A percentile compares a stretch with the other conserved stretches of the same genome.
These are phyloP conservation scores for Castanopsis chinensis DNA, from an alignment of 306 rosid genomes.

Conservation along the genomic window DNA sequence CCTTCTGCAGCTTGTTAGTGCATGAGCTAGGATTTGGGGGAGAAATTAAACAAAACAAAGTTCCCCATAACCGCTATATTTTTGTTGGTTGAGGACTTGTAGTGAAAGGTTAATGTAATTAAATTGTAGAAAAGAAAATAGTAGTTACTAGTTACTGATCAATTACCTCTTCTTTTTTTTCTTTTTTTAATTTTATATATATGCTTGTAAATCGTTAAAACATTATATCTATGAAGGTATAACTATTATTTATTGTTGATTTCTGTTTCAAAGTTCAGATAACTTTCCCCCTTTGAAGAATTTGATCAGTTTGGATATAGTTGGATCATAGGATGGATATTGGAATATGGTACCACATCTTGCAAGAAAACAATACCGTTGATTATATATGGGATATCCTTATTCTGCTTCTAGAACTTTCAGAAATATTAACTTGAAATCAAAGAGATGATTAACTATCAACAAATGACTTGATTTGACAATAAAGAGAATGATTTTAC, in stretches of 20 bases:
- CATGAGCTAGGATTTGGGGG: constrained; percentile 6
- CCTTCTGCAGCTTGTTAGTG: constrained; percentile 85
- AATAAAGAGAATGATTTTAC: not conserved
- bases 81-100: constrained; percentile 57
- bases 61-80: constrained; percentile 47
- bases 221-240: constrained; percentile 34
- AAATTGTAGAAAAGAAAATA: constrained; percentile 42
- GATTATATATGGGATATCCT: not conserved
- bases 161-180: constrained; percentile 26
- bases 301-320: not conserved
- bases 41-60: not conserved
- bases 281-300: not conserved
- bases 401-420: not conserved
- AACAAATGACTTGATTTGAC: not conserved
- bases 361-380: not conserved
- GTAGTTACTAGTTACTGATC: constrained; percentile 32
- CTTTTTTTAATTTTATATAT: constrained; percentile 9
- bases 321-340: too few species aligned
- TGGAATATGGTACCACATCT: not conserved
- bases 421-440: not conserved
- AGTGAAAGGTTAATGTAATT: constrained; percentile 50
- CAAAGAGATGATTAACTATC: not conserved
- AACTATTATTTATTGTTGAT: constrained; percentile 22
- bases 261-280: not conserved
- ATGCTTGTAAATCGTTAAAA: constrained; percentile 48